Evolutionary conservation across 2,329 filamentous ascomycete species (phyloP), one percentile per base, ranked within the genome.

Genomic region (Colletotrichum zoysiae): DNA sequence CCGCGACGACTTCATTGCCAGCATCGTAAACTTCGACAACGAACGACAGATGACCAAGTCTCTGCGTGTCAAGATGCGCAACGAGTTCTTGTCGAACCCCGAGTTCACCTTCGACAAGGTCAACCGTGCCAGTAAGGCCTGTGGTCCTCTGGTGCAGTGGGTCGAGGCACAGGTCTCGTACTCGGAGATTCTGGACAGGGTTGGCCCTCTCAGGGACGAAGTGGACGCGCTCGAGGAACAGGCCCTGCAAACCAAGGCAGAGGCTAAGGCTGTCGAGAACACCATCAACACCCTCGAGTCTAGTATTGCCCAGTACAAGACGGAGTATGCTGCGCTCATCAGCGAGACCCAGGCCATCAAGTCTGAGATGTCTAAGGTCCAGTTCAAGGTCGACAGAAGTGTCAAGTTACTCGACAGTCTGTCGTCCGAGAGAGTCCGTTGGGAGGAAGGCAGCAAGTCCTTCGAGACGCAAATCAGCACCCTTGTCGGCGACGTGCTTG

Each of bases 381-480:
- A 99, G 82, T 97, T 95, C 86, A 99, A 99, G 88, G 96, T 99
- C 67, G 94, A 98, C 80, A 92, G 96, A 79, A 98, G 95, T 84
- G 94, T 98, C 74, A 92, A 95, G 78, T 87, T 99, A 59, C 91
- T 99, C 26, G 95, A 98, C 82, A 98, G 95, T 82, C 86, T 99
- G 76, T 97, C 96, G 11, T 98, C 95, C 5, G 96, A 99, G 84
- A 90, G 95, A 81, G 90, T 89, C 50, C 92, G 96, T 78, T 99
- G 96, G 96, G 96, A 99, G 79, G 94, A 95, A 78, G 95, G 95
- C 76, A 99, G 96, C 88, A 97, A 93, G 84, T 98, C 95, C 0
- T 99, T 99, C 80, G 95, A 98, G 82, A 97, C 95, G 2, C 96
- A 99, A 80, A 98, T 99, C 80, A 93, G 93, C 81, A 99, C 96